Conservation (phyloP, 148 eudicot genomes). For the Salicornia ramosissima region DNA sequence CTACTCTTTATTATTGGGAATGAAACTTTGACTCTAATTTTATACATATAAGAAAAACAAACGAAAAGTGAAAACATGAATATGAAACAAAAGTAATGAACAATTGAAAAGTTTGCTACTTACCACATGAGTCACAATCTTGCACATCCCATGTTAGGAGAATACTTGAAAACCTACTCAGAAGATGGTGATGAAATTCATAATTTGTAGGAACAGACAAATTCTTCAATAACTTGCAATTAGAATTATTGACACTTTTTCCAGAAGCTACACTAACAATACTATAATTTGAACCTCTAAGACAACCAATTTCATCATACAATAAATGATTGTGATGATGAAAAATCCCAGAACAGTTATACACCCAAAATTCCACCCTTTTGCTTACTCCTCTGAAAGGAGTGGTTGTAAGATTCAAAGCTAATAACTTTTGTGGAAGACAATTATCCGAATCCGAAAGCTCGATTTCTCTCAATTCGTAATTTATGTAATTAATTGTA, state of each 20-base stretch:
- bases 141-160: constrained; percentile 19
- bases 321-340: not conserved
- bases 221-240: constrained; percentile 16
- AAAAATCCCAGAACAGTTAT: constrained; percentile 12
- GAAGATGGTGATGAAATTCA: not conserved
- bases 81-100: too few relatives aligned
- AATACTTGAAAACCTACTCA: constrained; percentile 5
- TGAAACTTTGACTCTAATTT: too few relatives aligned
- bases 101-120: too few relatives aligned
- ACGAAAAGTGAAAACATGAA: not conserved
- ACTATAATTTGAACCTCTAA: not conserved
- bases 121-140: constrained; percentile 2
- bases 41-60: too few relatives aligned
- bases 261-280: not conserved
- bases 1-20: too few relatives aligned
- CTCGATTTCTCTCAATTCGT: not conserved
- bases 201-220: not conserved
- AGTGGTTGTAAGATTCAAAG: constrained; percentile 1
- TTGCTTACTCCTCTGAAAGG: not conserved
- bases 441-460: constrained; percentile 19
- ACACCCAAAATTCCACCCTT: not conserved
- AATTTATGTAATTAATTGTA: not conserved
- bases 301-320: constrained; percentile 18
- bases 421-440: constrained; percentile 16
- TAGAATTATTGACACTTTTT: not conserved